phyloP scores from a whole-genome alignment of 2,329 filamentous ascomycete genomes.

The Fusarium illudens region DNA sequence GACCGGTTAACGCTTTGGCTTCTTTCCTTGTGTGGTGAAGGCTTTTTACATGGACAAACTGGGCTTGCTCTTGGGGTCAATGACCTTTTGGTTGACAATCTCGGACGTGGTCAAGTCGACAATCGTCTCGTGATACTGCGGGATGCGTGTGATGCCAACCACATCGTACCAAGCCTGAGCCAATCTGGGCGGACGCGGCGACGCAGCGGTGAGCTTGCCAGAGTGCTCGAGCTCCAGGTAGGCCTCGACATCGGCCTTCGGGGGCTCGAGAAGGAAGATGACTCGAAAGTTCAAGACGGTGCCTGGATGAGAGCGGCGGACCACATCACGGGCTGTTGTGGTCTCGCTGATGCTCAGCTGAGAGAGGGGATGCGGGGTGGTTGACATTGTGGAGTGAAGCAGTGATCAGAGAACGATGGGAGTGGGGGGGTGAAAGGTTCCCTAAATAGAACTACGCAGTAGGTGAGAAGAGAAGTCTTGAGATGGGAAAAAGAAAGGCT shows the following conservation, averaged over 20 bases:
- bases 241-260: conserved; percentile 55
- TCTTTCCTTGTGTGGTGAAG: neutral
- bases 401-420: neutral
- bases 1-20: neutral
- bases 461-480: neutral
- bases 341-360: conserved; percentile 43
- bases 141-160: conserved; percentile 38
- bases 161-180: conserved; percentile 55
- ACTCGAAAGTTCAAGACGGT: conserved; percentile 55
- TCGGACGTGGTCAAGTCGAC: conserved; percentile 44
- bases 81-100: conserved; percentile 39
- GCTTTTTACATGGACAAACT: conserved; percentile 45
- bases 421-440: neutral
- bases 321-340: conserved; percentile 47
- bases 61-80: conserved; percentile 44
- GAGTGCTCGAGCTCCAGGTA: conserved; percentile 58
- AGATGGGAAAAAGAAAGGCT: neutral
- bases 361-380: conserved; percentile 46
- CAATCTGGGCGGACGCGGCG: conserved; percentile 46
- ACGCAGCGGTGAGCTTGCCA: conserved; percentile 40
- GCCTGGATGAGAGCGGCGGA: conserved; percentile 43
- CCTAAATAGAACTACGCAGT: neutral
- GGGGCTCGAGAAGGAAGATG: conserved; percentile 60
- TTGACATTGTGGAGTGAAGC: neutral
- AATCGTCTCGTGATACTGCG: conserved; percentile 47